phyloP scores from a whole-genome alignment of 495 filamentous ascomycete species.

The Aspergillus olivimuriae region DNA sequence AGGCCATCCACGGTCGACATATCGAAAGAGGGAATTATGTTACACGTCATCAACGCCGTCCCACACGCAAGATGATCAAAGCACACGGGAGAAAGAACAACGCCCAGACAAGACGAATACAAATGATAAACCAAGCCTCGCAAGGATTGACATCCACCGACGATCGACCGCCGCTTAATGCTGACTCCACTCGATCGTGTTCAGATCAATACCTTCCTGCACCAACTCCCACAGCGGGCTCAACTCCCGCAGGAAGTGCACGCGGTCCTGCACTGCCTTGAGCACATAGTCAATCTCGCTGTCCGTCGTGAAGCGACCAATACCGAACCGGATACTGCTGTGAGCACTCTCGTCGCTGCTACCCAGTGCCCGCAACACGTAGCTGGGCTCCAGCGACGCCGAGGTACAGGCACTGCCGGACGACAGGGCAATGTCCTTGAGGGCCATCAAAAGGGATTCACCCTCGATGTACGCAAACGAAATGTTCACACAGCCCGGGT shows the following conservation, averaged over 20 bases:
- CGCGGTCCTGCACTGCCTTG: constrained; percentile 85
- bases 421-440: constrained; percentile 96
- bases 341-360: constrained; percentile 96
- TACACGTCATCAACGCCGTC: too few relatives aligned
- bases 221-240: constrained; percentile 98
- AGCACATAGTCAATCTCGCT: constrained; percentile 95
- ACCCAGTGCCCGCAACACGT: constrained; percentile 87
- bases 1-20: too few relatives aligned
- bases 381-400: constrained; percentile 91
- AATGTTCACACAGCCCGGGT: constrained; percentile 96
- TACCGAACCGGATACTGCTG: constrained; percentile 95
- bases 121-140: too few relatives aligned
- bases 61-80: too few relatives aligned
- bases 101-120: too few relatives aligned
- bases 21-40: too few relatives aligned
- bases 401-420: constrained; percentile 97
- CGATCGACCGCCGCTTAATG: constrained; percentile 46
- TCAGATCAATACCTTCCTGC: constrained; percentile 91
- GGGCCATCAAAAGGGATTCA: constrained; percentile 94
- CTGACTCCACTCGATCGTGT: constrained; percentile 97
- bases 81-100: too few relatives aligned
- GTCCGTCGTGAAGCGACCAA: constrained; percentile 94
- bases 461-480: constrained; percentile 98
- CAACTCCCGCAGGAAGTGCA: constrained; percentile 87
- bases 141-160: too few relatives aligned